Evolutionary conservation across 345 rosid species (phyloP).

Genomic region (Murraya paniculata): DNA sequence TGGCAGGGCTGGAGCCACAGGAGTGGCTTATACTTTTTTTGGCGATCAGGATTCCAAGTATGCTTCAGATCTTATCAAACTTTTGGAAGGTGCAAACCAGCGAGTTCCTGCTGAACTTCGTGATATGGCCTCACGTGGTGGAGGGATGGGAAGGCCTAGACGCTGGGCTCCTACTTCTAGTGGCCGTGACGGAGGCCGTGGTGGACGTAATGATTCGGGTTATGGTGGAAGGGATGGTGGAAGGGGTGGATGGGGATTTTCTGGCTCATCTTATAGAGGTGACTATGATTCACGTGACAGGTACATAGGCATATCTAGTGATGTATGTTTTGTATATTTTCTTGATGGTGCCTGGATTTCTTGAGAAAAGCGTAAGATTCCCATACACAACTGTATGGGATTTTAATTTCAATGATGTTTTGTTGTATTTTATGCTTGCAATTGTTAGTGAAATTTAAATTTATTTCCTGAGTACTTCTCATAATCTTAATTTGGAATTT

Average conservation of each 20-base stretch:
- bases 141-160: slow-evolving; percentile 66
- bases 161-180: slow-evolving; percentile 71
- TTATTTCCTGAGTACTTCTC: not conserved
- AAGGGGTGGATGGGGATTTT: slow-evolving; percentile 45
- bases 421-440: not conserved
- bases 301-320: slow-evolving; percentile 27
- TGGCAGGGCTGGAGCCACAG: slow-evolving; percentile 99
- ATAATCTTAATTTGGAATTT: not conserved
- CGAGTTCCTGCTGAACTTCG: slow-evolving; percentile 81
- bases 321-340: not conserved
- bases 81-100: slow-evolving; percentile 93
- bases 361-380: not conserved
- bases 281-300: slow-evolving; percentile 59
- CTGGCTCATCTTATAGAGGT: slow-evolving; percentile 30
- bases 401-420: not conserved
- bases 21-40: slow-evolving; percentile 77
- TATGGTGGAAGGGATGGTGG: slow-evolving; percentile 61
- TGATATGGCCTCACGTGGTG: slow-evolving; percentile 81
- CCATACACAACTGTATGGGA: not conserved
- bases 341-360: not conserved
- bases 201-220: slow-evolving; percentile 44
- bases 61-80: slow-evolving; percentile 81
- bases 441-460: not conserved
- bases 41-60: slow-evolving; percentile 90
- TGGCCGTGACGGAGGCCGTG: slow-evolving; percentile 66